Conservation (phyloP, 768 basidiomycete genomes). For the Lentinula sp. region DNA sequence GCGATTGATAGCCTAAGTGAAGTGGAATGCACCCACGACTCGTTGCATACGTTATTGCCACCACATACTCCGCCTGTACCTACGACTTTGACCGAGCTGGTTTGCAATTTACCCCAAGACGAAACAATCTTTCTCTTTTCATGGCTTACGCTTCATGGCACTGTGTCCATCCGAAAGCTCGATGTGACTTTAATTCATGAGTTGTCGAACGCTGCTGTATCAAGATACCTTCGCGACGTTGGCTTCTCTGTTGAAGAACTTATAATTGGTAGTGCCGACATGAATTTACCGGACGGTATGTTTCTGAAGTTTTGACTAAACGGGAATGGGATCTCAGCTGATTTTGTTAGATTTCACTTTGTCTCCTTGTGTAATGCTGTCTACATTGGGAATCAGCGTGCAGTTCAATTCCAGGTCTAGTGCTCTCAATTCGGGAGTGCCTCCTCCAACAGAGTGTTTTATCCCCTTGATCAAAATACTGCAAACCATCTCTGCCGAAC, state of each 20-base stretch:
- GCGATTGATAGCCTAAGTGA: not conserved
- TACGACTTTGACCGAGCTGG: not conserved
- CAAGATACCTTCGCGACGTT: not conserved
- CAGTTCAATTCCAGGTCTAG: not conserved
- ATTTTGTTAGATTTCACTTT: not conserved
- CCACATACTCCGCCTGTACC: not conserved
- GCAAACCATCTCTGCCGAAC: not conserved
- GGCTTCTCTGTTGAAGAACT: not conserved
- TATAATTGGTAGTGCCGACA: not conserved
- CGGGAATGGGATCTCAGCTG: not conserved
- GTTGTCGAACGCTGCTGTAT: not conserved
- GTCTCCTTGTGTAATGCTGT: not conserved
- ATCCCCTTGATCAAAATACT: not conserved
- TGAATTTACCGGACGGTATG: not conserved
- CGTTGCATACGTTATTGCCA: not conserved
- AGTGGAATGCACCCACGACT: not conserved
- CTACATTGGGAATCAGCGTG: not conserved
- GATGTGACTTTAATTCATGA: not conserved
- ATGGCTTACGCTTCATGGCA: not conserved
- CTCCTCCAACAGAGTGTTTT: not conserved
- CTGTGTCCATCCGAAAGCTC: not conserved
- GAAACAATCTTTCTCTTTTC: not conserved
- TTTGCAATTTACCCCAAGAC: not conserved
- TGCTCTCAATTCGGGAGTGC: not conserved
- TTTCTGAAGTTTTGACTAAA: not conserved